A percentile compares a stretch with the other conserved stretches of the same genome.
Evolutionary conservation across 352 stramenopile species (phyloP).

Genomic region (Elongisporangium undulatum): DNA sequence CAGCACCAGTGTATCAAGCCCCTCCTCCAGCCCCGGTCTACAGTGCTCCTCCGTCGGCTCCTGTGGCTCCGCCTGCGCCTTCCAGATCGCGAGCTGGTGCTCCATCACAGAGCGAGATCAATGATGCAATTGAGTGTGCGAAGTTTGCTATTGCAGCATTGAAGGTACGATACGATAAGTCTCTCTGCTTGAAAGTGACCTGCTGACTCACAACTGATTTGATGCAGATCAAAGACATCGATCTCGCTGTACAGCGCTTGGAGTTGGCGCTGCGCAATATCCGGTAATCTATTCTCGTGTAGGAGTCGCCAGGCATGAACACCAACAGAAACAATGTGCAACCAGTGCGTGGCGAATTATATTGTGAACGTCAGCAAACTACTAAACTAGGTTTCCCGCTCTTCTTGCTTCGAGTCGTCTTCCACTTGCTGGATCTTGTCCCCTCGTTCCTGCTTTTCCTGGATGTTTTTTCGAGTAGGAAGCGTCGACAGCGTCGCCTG

Average conservation of each 20-base stretch:
- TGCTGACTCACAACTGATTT: not conserved
- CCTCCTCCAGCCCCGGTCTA: slow-evolving; percentile 2
- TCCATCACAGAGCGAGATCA: slow-evolving; percentile 66
- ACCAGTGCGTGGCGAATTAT: not conserved
- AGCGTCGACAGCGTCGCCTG: slow-evolving; percentile 64
- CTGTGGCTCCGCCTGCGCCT: slow-evolving; percentile 8
- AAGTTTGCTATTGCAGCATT: slow-evolving; percentile 81
- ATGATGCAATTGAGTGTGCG: slow-evolving; percentile 78
- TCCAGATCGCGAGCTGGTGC: slow-evolving; percentile 26
- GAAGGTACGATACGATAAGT: slow-evolving; percentile 40
- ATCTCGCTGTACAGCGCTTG: slow-evolving; percentile 72
- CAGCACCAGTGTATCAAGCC: not conserved
- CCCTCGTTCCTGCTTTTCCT: slow-evolving; percentile 37
- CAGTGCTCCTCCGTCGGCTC: not conserved
- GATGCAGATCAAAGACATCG: slow-evolving; percentile 68
- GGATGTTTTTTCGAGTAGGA: slow-evolving; percentile 61
- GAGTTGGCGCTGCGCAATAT: slow-evolving; percentile 72
- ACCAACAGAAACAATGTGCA: not conserved
- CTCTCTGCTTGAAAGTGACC: not conserved
- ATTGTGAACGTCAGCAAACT: not conserved
- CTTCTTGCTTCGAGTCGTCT: not conserved
- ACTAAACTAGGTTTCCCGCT: not conserved
- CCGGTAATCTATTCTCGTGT: slow-evolving; percentile 24
- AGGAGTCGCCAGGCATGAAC: not conserved
- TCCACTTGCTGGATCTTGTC: slow-evolving; percentile 8